phyloP scores from a whole-genome alignment of 176 grass and related monocot genomes.

The Musa beccarii region DNA sequence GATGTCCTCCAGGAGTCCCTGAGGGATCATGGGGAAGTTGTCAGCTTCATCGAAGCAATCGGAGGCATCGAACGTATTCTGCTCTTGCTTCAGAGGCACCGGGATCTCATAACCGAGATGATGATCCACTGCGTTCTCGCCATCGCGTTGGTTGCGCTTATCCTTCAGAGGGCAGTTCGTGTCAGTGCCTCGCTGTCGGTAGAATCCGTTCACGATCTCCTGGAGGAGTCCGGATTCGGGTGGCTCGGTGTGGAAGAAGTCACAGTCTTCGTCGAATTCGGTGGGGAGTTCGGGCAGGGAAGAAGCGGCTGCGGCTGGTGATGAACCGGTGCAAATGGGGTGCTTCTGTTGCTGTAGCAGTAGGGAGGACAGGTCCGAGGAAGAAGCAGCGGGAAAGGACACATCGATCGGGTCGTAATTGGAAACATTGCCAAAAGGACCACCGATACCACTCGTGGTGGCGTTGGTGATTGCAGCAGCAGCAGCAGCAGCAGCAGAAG shows the following conservation, averaged over 20 bases:
- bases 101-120: neutral
- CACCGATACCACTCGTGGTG: neutral
- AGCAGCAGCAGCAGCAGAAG: neutral
- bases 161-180: too few species aligned
- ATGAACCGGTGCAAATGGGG: neutral
- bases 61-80: neutral
- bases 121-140: neutral
- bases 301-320: neutral
- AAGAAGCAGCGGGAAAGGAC: neutral
- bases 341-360: neutral
- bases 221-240: conserved; percentile 59
- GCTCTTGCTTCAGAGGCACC: conserved; percentile 19
- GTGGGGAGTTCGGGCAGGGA: neutral
- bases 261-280: conserved; percentile 19
- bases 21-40: conserved; percentile 34
- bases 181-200: conserved; percentile 18
- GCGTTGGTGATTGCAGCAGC: neutral
- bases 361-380: neutral
- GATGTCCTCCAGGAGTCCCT: conserved; percentile 58
- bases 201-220: conserved; percentile 76
- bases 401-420: neutral
- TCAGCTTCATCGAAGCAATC: neutral
- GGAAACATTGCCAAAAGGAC: neutral
- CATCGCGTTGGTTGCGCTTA: too few species aligned
- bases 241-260: conserved; percentile 46